phyloP scores from a whole-genome alignment of 202 grass and related monocot genomes.

The Zoysia matrella region DNA sequence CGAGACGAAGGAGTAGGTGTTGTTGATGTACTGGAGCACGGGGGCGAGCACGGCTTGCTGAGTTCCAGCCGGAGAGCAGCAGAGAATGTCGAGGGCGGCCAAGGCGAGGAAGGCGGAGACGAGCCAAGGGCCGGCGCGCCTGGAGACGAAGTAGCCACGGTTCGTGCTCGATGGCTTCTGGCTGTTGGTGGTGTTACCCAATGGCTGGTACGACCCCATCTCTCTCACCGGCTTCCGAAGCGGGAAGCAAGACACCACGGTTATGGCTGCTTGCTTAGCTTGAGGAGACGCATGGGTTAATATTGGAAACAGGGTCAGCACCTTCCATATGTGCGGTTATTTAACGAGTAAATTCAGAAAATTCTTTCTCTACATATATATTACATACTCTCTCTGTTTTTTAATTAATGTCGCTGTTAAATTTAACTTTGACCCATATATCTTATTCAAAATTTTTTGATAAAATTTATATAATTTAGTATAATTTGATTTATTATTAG shows the following conservation, averaged over 20 bases:
- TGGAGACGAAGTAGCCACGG: constrained; percentile 6
- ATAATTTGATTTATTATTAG: no score
- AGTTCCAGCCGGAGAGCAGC: constrained; percentile 10
- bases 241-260: neutral
- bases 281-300: neutral
- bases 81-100: constrained; percentile 49
- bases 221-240: neutral
- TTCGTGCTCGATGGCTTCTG: constrained; percentile 13
- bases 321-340: neutral
- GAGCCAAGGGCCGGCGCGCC: constrained; percentile 14
- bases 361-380: neutral
- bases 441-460: no score
- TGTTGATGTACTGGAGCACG: constrained; percentile 36
- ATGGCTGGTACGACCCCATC: constrained; percentile 27
- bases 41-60: neutral
- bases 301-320: neutral
- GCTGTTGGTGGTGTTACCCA: neutral
- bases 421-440: no score
- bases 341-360: neutral
- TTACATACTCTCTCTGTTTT: no score
- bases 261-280: neutral
- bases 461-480: no score
- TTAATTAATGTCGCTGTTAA: no score
- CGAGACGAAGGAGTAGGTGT: constrained; percentile 29
- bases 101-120: constrained; percentile 16